Conservation (phyloP, 1,139 yeast species). For the Suhomyces bolitotheri region DNA sequence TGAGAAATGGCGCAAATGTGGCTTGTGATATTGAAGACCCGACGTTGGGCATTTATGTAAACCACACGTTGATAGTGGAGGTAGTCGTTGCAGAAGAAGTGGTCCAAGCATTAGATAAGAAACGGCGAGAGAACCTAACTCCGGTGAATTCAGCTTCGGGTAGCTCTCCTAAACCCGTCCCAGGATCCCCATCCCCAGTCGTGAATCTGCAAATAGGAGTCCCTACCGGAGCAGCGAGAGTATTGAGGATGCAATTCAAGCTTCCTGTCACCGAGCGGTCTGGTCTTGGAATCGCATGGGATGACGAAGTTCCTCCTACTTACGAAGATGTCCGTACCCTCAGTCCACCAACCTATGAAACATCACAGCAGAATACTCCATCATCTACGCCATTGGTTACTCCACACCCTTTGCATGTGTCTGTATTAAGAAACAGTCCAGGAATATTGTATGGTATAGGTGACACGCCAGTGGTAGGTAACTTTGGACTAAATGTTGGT, state of each 20-base stretch:
- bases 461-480: slow-evolving; percentile 35
- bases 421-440: slow-evolving; percentile 29
- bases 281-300: slow-evolving; percentile 97
- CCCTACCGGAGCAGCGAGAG: slow-evolving; percentile 94
- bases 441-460: slow-evolving; percentile 49
- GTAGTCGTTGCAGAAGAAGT: slow-evolving; percentile 92
- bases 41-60: slow-evolving; percentile 70
- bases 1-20: slow-evolving; percentile 55
- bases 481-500: slow-evolving; percentile 19
- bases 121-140: slow-evolving; percentile 16
- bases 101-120: slow-evolving; percentile 37
- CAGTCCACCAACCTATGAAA: slow-evolving; percentile 79
- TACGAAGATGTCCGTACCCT: slow-evolving; percentile 80
- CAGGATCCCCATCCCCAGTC: slow-evolving; percentile 10
- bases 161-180: slow-evolving; percentile 7
- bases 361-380: slow-evolving; percentile 27
- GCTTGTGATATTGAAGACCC: slow-evolving; percentile 85
- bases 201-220: slow-evolving; percentile 51
- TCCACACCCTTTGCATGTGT: slow-evolving; percentile 12
- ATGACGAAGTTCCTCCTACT: slow-evolving; percentile 97
- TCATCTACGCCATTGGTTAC: slow-evolving; percentile 21
- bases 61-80: slow-evolving; percentile 78
- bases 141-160: slow-evolving; percentile 20
- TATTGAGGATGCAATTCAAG: slow-evolving; percentile 90
- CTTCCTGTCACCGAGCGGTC: slow-evolving; percentile 80